These are phyloP conservation scores for Hericium alpestre DNA, from an alignment of 768 basidiomycete genomes.

Conservation along the genomic window DNA sequence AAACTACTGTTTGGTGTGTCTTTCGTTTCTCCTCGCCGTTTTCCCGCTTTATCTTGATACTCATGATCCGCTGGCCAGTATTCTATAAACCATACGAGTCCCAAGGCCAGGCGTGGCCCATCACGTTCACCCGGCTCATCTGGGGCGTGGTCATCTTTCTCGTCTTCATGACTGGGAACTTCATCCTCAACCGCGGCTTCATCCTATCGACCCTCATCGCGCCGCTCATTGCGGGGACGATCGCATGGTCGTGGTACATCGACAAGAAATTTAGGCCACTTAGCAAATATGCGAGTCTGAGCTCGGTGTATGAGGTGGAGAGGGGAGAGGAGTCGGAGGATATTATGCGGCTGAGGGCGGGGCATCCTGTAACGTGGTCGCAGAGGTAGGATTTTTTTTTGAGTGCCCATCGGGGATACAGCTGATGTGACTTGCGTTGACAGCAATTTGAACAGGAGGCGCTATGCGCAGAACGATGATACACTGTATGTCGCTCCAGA, in stretches of 20 bases:
- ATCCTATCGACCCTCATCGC: conserved; percentile 52
- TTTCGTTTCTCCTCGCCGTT: no score
- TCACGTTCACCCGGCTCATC: conserved; percentile 85
- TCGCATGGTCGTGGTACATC: conserved; percentile 76
- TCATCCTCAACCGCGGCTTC: conserved; percentile 57
- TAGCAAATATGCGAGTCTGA: conserved; percentile 75
- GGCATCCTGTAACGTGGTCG: conserved; percentile 80
- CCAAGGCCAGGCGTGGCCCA: conserved; percentile 94
- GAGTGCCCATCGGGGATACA: background rate
- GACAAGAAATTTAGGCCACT: conserved; percentile 57
- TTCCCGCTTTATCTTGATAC: background rate
- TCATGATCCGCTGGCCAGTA: conserved; percentile 35
- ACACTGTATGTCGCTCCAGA: conserved; percentile 92
- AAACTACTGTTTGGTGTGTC: conserved; percentile 84
- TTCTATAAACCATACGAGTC: conserved; percentile 99
- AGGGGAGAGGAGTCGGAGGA: conserved; percentile 80
- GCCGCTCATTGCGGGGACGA: conserved; percentile 67
- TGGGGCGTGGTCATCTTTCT: conserved; percentile 92
- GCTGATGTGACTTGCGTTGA: background rate
- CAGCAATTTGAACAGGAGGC: conserved; percentile 73
- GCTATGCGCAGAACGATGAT: conserved; percentile 91
- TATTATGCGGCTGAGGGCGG: conserved; percentile 60
- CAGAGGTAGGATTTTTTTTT: conserved; percentile 51
- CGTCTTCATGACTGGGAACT: conserved; percentile 94
- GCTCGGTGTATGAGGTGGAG: conserved; percentile 82